These are phyloP conservation scores for Dicorynia guianensis DNA, from an alignment of 306 rosid genomes.

Conservation along the genomic window DNA sequence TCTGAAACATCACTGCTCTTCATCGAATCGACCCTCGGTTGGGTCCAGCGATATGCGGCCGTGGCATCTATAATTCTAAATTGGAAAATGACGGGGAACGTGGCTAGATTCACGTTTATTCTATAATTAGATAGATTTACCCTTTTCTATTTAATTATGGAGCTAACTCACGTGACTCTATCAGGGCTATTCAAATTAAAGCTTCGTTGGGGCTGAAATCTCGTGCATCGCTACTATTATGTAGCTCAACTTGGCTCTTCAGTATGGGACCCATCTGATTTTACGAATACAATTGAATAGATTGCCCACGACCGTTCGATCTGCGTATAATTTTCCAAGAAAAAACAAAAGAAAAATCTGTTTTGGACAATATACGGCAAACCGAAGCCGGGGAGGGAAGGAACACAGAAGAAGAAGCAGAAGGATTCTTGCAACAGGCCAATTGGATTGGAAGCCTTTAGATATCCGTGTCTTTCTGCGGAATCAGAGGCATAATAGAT, in stretches of 20 bases:
- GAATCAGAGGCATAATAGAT: conserved; percentile 11
- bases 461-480: conserved; percentile 15
- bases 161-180: too few relatives aligned
- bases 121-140: too few relatives aligned
- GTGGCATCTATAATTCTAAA: neutral
- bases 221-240: neutral
- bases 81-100: too few relatives aligned
- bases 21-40: neutral
- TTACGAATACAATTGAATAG: neutral
- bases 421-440: neutral
- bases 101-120: too few relatives aligned
- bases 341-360: neutral
- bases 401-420: neutral
- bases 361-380: neutral
- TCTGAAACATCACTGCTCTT: neutral
- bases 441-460: conserved; percentile 34
- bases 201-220: conserved; percentile 11
- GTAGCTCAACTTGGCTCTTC: neutral
- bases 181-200: neutral
- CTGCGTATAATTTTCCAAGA: neutral
- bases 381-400: conserved; percentile 1
- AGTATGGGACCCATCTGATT: conserved; percentile 6
- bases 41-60: neutral
- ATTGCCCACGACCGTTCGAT: conserved; percentile 15
- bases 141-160: too few relatives aligned